Evolutionary conservation across 2,329 filamentous ascomycete species (phyloP).

Genomic region (Xylariaceae sp.): DNA sequence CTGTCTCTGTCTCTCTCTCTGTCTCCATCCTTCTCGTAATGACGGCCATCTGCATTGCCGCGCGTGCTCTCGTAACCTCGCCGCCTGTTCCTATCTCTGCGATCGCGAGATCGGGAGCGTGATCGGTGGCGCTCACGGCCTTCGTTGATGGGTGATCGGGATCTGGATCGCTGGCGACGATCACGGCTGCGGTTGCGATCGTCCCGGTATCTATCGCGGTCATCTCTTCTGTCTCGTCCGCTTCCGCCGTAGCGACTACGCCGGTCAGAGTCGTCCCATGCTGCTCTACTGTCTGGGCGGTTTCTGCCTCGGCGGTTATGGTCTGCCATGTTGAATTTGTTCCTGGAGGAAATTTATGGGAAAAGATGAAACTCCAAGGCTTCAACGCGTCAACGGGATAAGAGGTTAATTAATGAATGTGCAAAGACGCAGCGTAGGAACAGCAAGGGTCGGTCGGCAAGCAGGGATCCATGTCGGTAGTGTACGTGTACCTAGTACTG

Average conservation of each 20-base stretch:
- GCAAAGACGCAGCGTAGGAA: not conserved
- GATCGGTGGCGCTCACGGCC: constrained; percentile 32
- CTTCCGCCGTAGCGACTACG: constrained; percentile 31
- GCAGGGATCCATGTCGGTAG: not conserved
- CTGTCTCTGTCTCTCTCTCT: constrained; percentile 13
- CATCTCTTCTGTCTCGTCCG: constrained; percentile 27
- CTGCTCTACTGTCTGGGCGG: constrained; percentile 52
- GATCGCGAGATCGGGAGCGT: constrained; percentile 35
- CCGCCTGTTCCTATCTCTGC: constrained; percentile 32
- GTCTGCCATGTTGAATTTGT: constrained; percentile 42
- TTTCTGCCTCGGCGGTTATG: constrained; percentile 40
- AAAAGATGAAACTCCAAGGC: not conserved
- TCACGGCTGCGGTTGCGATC: constrained; percentile 30
- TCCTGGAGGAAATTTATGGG: not conserved
- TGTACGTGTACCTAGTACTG: too few relatives aligned
- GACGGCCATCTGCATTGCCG: constrained; percentile 17
- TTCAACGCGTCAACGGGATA: not conserved
- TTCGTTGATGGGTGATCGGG: constrained; percentile 31
- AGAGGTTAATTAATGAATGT: not conserved
- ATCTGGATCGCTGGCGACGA: constrained; percentile 23
- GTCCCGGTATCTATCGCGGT: constrained; percentile 30
- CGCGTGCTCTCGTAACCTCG: constrained; percentile 17
- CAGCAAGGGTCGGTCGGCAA: not conserved
- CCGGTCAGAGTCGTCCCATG: constrained; percentile 54
- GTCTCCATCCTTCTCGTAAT: constrained; percentile 10